Evolutionary conservation across 2,329 filamentous ascomycete genomes (phyloP).

Genomic region (Talaromyces islandicus): DNA sequence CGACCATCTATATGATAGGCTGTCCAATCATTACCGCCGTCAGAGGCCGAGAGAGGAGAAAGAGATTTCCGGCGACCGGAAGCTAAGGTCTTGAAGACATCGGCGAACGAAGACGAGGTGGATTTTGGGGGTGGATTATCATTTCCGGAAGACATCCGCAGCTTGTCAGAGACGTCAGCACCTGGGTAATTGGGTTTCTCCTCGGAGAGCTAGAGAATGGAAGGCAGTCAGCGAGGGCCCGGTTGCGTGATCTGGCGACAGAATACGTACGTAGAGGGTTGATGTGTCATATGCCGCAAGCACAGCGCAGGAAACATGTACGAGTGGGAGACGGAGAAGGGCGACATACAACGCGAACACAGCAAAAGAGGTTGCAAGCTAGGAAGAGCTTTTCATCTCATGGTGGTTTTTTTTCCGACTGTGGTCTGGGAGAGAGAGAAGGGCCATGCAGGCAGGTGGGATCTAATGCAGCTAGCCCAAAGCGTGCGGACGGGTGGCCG

Average conservation of each 20-base stretch:
- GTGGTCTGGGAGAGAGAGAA: background rate
- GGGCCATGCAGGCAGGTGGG: slow-evolving; percentile 7
- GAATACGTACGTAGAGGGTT: background rate
- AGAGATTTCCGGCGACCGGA: slow-evolving; percentile 33
- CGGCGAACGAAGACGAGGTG: slow-evolving; percentile 34
- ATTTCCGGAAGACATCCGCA: slow-evolving; percentile 40
- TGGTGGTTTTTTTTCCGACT: background rate
- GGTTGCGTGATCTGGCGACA: background rate
- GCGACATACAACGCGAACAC: background rate
- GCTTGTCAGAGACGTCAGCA: slow-evolving; percentile 11
- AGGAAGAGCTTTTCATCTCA: slow-evolving; percentile 6
- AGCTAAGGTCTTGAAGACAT: slow-evolving; percentile 39
- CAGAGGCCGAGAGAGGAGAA: slow-evolving; percentile 28
- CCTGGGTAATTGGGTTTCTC: background rate
- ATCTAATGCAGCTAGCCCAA: slow-evolving; percentile 7
- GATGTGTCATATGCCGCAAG: background rate
- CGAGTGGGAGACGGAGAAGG: background rate
- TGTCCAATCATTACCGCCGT: slow-evolving; percentile 24
- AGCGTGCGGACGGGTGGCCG: background rate
- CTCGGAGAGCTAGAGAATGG: background rate
- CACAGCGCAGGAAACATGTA: background rate
- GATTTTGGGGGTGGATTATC: slow-evolving; percentile 28
- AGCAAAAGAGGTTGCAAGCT: background rate
- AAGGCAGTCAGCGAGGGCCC: background rate
- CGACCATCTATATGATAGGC: slow-evolving; percentile 27